A percentile compares a stretch with the other conserved stretches of the same genome.
Evolutionary conservation across 2,329 filamentous ascomycete species (phyloP).

Genomic region (Ramularia collo-cygni): DNA sequence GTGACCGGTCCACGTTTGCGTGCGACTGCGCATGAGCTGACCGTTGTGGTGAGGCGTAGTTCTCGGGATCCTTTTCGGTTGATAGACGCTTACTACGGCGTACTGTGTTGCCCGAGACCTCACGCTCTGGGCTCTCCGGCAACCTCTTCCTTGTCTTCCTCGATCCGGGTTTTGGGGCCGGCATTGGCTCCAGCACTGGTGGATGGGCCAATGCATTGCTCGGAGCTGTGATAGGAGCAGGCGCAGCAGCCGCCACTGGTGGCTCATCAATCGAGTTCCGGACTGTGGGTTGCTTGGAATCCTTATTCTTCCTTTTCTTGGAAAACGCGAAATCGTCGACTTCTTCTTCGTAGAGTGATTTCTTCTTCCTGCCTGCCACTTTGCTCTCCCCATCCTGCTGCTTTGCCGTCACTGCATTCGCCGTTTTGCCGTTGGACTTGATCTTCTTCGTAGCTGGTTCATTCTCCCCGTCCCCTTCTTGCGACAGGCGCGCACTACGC

Average conservation of each 20-base stretch:
- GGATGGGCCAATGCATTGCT: constrained; percentile 14
- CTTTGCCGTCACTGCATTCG: constrained; percentile 33
- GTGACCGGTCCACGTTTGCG: constrained; percentile 22
- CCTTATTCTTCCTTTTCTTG: constrained; percentile 32
- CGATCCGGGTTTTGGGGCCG: constrained; percentile 22
- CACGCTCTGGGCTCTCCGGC: constrained; percentile 30
- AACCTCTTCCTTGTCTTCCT: constrained; percentile 29
- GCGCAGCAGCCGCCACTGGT: constrained; percentile 15
- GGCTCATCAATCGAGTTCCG: constrained; percentile 12
- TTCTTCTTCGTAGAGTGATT: constrained; percentile 38
- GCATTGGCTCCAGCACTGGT: constrained; percentile 14
- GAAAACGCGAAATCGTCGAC: constrained; percentile 45
- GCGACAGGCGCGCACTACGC: constrained; percentile 38
- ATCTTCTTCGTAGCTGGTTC: constrained; percentile 38
- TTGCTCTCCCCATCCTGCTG: constrained; percentile 26
- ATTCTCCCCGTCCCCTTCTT: constrained; percentile 39
- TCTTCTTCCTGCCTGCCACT: constrained; percentile 30
- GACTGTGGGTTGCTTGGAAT: constrained; percentile 27
- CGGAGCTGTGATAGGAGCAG: constrained; percentile 1
- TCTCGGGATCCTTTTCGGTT: constrained; percentile 32
- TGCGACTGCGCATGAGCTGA: constrained; percentile 22
- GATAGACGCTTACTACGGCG: constrained; percentile 42
- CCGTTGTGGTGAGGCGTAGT: constrained; percentile 27
- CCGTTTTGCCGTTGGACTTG: constrained; percentile 30
- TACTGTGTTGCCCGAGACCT: constrained; percentile 25